Evolutionary conservation across 208 protist genomes (phyloP), one percentile per base, ranked within the genome.

Genomic region (Sergeia podlipaevii): DNA sequence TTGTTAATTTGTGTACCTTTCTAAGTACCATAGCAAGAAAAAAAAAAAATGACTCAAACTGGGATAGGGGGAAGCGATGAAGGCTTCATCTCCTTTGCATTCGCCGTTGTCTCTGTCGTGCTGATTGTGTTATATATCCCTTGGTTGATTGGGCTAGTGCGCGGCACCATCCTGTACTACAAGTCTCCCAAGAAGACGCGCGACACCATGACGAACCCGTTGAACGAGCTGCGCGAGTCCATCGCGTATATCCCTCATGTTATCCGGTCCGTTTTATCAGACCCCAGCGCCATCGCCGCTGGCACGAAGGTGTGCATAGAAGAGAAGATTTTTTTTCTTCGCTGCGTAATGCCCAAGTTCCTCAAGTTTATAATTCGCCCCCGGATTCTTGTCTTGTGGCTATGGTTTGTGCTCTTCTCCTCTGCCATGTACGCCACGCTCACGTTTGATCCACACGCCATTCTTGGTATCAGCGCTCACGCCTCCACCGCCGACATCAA

Each of bases 81-180:
- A 51, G 77, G 74, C 53, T 95, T 95, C 58, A 92, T 91, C 52
- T 87, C 81, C 6, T 95, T 95, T 51, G 63, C 75, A 3, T 95
- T 95, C 59, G 84, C 88, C 20, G 78, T 95, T 50, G 74, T 79
- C 8, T 95, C 88, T 7, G 84, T 92, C 30, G 52, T 85, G 15
- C 77, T 92, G 33, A 85, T 92, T 30, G 74, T 91, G 30, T 57
- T 95, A 0, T 95, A 95, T 62, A 90, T 95, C 58, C 88, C 88
- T 2, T 95, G 88, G 85, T 52, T 82, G 11, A 87, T 92, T 28
- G 50, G 74, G 20, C 68, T 77, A 36, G 66, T 80, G 15, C 74
- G 78, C 0, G 54, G 68, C 11, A 54, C 67, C 6, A 41, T 80
- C 49, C 63, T 82, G 28, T 95, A 86, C 58, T 88, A 91, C 53